Evolutionary conservation across 495 filamentous ascomycete species (phyloP).

Genomic region (Aspergillus avenaceus): DNA sequence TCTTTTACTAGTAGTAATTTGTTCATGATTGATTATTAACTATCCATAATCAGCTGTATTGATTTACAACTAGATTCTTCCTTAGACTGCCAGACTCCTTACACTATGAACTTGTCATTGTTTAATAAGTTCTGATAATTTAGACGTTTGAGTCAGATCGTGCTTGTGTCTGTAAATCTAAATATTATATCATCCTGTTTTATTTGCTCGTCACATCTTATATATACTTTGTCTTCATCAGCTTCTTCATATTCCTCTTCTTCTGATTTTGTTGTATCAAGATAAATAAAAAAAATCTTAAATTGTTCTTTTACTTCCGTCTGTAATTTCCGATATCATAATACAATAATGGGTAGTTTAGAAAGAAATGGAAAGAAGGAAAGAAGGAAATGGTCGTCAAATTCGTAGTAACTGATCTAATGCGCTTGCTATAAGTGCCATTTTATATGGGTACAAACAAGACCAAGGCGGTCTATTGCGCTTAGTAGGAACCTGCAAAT

Average conservation of each 20-base stretch:
- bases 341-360: neutral
- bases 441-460: constrained; percentile 1
- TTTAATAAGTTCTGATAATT: too few relatives aligned
- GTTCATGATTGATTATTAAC: too few relatives aligned
- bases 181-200: constrained; percentile 1
- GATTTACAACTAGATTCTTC: too few relatives aligned
- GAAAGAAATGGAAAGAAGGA: neutral
- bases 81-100: too few relatives aligned
- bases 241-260: too few relatives aligned
- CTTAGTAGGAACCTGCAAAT: constrained; percentile 33
- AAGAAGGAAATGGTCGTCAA: constrained; percentile 13
- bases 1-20: too few relatives aligned
- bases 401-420: constrained; percentile 9
- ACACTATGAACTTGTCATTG: too few relatives aligned
- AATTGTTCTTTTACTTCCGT: too few relatives aligned
- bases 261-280: constrained; percentile 6
- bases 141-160: neutral
- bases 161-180: neutral
- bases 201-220: too few relatives aligned
- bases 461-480: neutral
- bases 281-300: too few relatives aligned
- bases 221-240: too few relatives aligned
- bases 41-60: too few relatives aligned
- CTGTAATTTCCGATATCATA: neutral
- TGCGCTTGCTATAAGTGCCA: neutral